Conservation (phyloP, 352 stramenopile species). For the Aphanomyces euteiches region DNA sequence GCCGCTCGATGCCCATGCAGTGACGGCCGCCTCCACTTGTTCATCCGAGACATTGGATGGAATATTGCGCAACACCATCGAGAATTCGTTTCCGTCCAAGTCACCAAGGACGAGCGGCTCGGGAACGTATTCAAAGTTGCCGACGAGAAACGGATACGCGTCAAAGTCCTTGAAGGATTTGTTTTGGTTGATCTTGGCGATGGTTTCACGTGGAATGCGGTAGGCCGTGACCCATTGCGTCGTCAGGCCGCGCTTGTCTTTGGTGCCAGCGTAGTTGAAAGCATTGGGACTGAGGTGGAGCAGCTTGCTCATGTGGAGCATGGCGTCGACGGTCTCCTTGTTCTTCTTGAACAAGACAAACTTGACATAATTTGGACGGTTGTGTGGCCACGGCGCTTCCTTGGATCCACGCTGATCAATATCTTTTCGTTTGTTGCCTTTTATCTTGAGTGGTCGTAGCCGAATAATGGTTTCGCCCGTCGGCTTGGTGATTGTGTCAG, state of each 20-base stretch:
- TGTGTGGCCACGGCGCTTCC: slow-evolving; percentile 47
- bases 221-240: slow-evolving; percentile 93
- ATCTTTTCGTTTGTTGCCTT: slow-evolving; percentile 82
- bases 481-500: slow-evolving; percentile 79
- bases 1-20: slow-evolving; percentile 68
- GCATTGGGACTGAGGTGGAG: slow-evolving; percentile 62
- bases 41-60: slow-evolving; percentile 56
- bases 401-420: slow-evolving; percentile 54
- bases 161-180: slow-evolving; percentile 49
- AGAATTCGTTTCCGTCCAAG: slow-evolving; percentile 93
- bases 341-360: slow-evolving; percentile 98
- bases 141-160: slow-evolving; percentile 88
- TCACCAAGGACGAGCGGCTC: slow-evolving; percentile 91
- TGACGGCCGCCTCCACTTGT: slow-evolving; percentile 58
- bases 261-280: slow-evolving; percentile 94
- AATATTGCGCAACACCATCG: slow-evolving; percentile 92
- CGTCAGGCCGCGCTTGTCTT: slow-evolving; percentile 96
- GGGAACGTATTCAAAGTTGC: slow-evolving; percentile 88
- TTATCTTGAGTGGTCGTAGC: slow-evolving; percentile 75
- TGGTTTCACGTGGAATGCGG: slow-evolving; percentile 64
- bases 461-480: slow-evolving; percentile 57
- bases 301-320: slow-evolving; percentile 74
- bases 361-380: slow-evolving; percentile 82
- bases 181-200: slow-evolving; percentile 73
- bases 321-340: slow-evolving; percentile 89